Evolutionary conservation across 495 filamentous ascomycete species (phyloP).

Genomic region (Pyronema domesticum): DNA sequence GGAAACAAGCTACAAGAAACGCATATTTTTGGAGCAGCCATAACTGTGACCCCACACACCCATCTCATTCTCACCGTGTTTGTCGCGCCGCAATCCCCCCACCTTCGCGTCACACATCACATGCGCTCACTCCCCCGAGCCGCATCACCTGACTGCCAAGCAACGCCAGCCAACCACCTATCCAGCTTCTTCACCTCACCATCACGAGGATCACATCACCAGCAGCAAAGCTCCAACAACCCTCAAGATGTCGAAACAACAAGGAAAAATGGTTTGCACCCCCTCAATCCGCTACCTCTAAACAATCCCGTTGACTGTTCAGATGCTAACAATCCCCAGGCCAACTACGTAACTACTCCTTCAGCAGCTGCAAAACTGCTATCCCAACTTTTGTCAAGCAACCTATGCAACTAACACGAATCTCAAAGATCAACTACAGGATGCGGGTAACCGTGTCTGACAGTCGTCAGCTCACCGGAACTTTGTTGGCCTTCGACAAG

Average conservation of each 20-base stretch:
- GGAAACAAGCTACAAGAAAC: background rate
- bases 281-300: conserved; percentile 6
- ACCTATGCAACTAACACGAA: conserved; percentile 6
- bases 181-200: background rate
- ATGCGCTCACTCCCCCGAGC: background rate
- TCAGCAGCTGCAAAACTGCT: conserved; percentile 6
- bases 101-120: too few relatives aligned
- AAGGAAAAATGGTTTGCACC: conserved; percentile 93
- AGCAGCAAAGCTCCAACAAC: background rate
- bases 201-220: background rate
- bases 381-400: background rate
- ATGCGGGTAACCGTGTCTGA: conserved; percentile 95
- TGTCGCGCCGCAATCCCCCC: too few relatives aligned
- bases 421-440: conserved; percentile 81
- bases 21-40: too few relatives aligned
- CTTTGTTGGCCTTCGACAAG: conserved; percentile 96
- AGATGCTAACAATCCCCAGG: conserved; percentile 59
- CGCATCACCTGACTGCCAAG: too few relatives aligned
- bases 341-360: conserved; percentile 71
- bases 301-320: conserved; percentile 18
- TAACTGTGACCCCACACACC: too few relatives aligned
- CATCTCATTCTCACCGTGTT: too few relatives aligned
- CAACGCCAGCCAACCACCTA: background rate
- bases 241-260: conserved; percentile 71
- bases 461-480: conserved; percentile 88